phyloP scores from a whole-genome alignment of 75 land plant species.

The Cunninghamia lanceolata region DNA sequence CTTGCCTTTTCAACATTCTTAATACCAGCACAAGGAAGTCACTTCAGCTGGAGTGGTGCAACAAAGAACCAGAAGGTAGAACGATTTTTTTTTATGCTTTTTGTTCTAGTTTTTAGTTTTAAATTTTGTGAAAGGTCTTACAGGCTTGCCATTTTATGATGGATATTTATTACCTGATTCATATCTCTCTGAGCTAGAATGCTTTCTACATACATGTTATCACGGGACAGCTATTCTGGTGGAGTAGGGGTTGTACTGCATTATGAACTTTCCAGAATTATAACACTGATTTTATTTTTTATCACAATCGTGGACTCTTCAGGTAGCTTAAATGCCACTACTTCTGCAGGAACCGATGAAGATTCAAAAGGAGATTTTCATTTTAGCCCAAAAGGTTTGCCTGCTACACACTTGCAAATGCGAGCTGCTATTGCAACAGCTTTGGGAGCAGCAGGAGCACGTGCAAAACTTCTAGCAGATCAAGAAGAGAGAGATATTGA shows the following conservation, averaged over 20 bases:
- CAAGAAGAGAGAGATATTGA: constrained; percentile 94
- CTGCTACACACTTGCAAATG: constrained; percentile 25
- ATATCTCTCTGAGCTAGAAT: background rate
- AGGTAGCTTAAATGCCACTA: background rate
- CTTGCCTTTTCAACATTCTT: background rate
- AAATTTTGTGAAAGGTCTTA: background rate
- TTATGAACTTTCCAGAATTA: background rate
- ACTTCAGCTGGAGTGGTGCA: background rate
- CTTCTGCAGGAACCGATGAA: background rate
- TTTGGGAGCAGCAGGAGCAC: constrained; percentile 83
- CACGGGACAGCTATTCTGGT: background rate
- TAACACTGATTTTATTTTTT: background rate
- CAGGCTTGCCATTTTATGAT: background rate
- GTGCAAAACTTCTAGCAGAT: constrained; percentile 86
- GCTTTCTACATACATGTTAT: background rate
- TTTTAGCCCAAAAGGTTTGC: background rate
- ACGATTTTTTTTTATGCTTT: background rate
- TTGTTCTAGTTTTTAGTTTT: background rate
- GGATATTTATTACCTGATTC: background rate
- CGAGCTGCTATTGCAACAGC: constrained; percentile 78
- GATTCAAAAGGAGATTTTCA: background rate
- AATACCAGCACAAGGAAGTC: constrained; percentile 6
- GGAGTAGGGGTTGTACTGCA: background rate
- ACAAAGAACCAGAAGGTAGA: constrained; percentile 6
- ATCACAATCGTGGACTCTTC: background rate